A percentile compares a stretch with the other conserved stretches of the same genome.
These are phyloP conservation scores for Exophiala sp. DNA, from an alignment of 2,329 filamentous ascomycete species.

Conservation along the genomic window DNA sequence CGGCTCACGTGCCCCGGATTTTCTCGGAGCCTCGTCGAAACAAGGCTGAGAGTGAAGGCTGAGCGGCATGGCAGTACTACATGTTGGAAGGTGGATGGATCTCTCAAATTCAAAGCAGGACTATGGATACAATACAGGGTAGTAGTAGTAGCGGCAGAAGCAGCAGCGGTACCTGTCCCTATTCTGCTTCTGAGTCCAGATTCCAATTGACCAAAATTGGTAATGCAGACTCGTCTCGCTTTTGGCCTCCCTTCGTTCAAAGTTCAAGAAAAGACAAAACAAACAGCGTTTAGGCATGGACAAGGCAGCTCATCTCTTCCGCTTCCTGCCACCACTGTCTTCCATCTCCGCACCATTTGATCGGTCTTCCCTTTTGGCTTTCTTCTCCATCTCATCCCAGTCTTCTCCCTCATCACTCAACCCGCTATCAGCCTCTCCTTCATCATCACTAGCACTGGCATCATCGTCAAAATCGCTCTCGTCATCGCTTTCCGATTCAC, in stretches of 20 bases:
- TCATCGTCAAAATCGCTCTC: slow-evolving; percentile 93
- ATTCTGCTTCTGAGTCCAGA: not conserved
- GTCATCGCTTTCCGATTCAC: slow-evolving; percentile 69
- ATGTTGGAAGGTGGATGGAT: no score
- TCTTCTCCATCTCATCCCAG: slow-evolving; percentile 32
- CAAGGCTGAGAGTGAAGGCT: no score
- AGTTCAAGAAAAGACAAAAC: no score
- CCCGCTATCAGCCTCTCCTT: slow-evolving; percentile 37
- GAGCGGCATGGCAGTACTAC: no score
- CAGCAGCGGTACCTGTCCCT: not conserved
- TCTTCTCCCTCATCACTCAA: slow-evolving; percentile 34
- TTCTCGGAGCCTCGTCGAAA: not conserved
- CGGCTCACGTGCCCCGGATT: not conserved
- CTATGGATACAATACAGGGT: not conserved
- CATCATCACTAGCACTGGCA: slow-evolving; percentile 61
- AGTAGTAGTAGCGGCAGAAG: no score
- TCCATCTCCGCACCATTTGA: slow-evolving; percentile 37
- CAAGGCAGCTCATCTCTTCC: slow-evolving; percentile 27
- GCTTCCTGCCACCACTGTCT: slow-evolving; percentile 48
- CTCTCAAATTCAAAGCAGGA: not conserved
- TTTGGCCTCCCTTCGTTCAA: not conserved
- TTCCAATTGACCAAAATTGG: not conserved
- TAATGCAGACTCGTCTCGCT: not conserved
- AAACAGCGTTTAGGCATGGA: no score
- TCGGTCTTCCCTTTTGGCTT: slow-evolving; percentile 31